Conservation (phyloP, 768 basidiomycete genomes). For the Lentinus tigrinus region DNA sequence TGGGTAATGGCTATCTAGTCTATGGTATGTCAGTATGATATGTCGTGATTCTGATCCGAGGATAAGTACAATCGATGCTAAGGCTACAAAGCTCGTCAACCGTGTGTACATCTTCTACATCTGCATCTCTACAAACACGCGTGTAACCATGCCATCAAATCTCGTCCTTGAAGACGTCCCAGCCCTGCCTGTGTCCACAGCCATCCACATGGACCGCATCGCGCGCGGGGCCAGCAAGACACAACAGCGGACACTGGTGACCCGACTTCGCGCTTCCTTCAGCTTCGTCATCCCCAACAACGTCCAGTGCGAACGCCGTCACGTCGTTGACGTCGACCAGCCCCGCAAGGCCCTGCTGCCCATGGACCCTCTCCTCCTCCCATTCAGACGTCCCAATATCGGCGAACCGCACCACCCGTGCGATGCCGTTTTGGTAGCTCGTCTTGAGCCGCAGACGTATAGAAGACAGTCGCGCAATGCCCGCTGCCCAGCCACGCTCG, state of each 20-base stretch:
- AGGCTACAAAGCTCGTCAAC: background rate
- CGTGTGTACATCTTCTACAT: background rate
- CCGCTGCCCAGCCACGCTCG: constrained; percentile 61
- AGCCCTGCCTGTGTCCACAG: constrained; percentile 38
- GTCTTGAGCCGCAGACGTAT: constrained; percentile 43
- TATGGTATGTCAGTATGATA: background rate
- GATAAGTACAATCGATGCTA: background rate
- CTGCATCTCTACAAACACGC: too few relatives aligned
- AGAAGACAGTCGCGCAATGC: constrained; percentile 51
- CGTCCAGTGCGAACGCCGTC: constrained; percentile 25
- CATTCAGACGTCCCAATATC: constrained; percentile 25
- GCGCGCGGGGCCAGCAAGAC: constrained; percentile 36
- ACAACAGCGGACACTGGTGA: constrained; percentile 33
- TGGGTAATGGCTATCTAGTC: background rate
- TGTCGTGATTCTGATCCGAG: too few relatives aligned
- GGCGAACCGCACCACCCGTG: constrained; percentile 41
- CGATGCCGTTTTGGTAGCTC: constrained; percentile 46
- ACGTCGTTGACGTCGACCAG: constrained; percentile 33
- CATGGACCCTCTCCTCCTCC: constrained; percentile 22
- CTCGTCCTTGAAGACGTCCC: constrained; percentile 35
- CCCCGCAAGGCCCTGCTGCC: constrained; percentile 27
- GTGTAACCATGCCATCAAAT: constrained; percentile 8
- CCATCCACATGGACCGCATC: constrained; percentile 31
- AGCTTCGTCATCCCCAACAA: constrained; percentile 1
- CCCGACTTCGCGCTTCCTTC: background rate